A percentile compares a stretch with the other conserved stretches of the same genome.
These are phyloP conservation scores for Chaetomium sp. DNA, from an alignment of 2,329 filamentous ascomycete genomes.

Conservation along the genomic window DNA sequence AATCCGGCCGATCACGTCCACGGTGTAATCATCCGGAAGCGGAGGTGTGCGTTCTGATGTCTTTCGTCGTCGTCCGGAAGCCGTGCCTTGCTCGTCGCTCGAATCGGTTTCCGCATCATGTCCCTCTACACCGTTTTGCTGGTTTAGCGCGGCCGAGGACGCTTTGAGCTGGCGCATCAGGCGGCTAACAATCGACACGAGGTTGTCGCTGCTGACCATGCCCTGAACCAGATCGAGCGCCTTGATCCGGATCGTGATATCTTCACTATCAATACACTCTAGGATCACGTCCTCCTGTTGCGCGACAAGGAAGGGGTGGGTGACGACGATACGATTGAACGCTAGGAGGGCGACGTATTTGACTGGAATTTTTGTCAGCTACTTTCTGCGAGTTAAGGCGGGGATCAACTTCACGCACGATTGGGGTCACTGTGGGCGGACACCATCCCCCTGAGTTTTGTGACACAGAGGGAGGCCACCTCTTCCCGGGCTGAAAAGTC, in stretches of 20 bases:
- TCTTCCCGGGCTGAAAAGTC: slow-evolving; percentile 79
- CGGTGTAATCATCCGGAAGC: slow-evolving; percentile 78
- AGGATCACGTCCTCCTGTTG: slow-evolving; percentile 95
- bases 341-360: slow-evolving; percentile 96
- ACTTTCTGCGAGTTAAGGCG: neutral
- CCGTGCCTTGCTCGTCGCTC: slow-evolving; percentile 37
- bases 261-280: slow-evolving; percentile 89
- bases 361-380: slow-evolving; percentile 45
- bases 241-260: slow-evolving; percentile 91
- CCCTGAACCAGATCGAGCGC: slow-evolving; percentile 86
- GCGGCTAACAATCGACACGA: slow-evolving; percentile 76
- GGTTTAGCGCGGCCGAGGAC: slow-evolving; percentile 45
- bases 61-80: slow-evolving; percentile 36
- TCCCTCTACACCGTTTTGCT: slow-evolving; percentile 37
- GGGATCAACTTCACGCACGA: slow-evolving; percentile 47
- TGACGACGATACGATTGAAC: slow-evolving; percentile 88
- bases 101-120: slow-evolving; percentile 41
- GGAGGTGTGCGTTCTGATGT: slow-evolving; percentile 44
- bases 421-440: slow-evolving; percentile 91
- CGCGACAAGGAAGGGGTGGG: slow-evolving; percentile 81
- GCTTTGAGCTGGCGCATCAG: slow-evolving; percentile 79
- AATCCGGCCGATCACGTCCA: slow-evolving; percentile 75
- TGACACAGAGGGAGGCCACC: slow-evolving; percentile 85
- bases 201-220: slow-evolving; percentile 85
- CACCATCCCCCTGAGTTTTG: slow-evolving; percentile 89